Evolutionary conservation across 2,329 filamentous ascomycete genomes (phyloP).

Genomic region (Penicillium corylophilum): DNA sequence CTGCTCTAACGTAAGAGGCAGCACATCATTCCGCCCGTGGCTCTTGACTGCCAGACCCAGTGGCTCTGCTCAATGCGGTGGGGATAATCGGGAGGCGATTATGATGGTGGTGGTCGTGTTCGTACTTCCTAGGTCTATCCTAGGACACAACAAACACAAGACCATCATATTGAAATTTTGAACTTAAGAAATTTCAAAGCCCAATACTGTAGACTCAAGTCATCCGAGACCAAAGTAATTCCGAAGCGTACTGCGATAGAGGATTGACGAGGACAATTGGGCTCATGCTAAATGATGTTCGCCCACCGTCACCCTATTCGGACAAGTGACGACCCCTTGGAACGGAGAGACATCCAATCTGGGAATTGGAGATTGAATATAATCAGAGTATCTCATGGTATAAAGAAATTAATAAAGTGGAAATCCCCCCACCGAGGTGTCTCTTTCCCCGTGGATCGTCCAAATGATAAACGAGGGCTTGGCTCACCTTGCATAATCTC

Average conservation of each 20-base stretch:
- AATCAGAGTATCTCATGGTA: background rate
- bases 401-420: slow-evolving; percentile 1
- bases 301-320: slow-evolving; percentile 4
- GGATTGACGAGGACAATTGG: background rate
- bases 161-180: too few species aligned
- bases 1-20: slow-evolving; percentile 21
- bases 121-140: background rate
- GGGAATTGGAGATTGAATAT: slow-evolving; percentile 5
- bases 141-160: background rate
- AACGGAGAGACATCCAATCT: slow-evolving; percentile 4
- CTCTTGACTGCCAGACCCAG: slow-evolving; percentile 26
- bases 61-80: slow-evolving; percentile 21
- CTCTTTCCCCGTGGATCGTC: slow-evolving; percentile 1
- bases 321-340: slow-evolving; percentile 8
- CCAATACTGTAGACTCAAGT: background rate
- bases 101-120: background rate
- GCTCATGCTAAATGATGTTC: slow-evolving; percentile 6
- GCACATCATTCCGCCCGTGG: slow-evolving; percentile 33
- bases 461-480: slow-evolving; percentile 1
- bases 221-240: background rate
- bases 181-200: too few species aligned
- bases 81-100: slow-evolving; percentile 18
- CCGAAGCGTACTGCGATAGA: background rate
- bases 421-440: background rate
- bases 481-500: slow-evolving; percentile 10